Conservation (phyloP, 495 filamentous ascomycete species). For the Aspergillus cristatus region DNA sequence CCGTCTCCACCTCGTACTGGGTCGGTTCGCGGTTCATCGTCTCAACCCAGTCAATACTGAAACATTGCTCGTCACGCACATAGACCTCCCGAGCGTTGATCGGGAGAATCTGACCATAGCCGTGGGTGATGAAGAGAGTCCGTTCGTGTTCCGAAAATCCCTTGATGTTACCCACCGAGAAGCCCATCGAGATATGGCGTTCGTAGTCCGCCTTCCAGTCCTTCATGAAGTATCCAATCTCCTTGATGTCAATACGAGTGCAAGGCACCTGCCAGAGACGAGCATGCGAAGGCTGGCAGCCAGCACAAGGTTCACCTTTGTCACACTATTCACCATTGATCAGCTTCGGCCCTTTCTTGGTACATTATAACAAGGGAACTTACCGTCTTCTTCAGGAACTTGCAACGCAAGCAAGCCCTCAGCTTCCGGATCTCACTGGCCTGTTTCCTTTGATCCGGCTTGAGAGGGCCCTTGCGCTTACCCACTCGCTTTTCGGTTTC, state of each 20-base stretch:
- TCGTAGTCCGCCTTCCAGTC: slow-evolving; percentile 95
- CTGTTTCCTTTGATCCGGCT: slow-evolving; percentile 90
- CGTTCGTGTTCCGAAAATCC: slow-evolving; percentile 76
- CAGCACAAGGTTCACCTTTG: slow-evolving; percentile 86
- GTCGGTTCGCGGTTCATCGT: slow-evolving; percentile 59
- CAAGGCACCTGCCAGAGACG: slow-evolving; percentile 92
- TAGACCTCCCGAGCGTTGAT: slow-evolving; percentile 85
- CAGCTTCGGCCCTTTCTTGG: slow-evolving; percentile 2
- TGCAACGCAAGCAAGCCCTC: slow-evolving; percentile 87
- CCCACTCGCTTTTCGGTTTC: slow-evolving; percentile 84
- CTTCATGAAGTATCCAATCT: slow-evolving; percentile 95
- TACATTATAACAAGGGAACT: slow-evolving; percentile 6
- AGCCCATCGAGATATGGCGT: slow-evolving; percentile 73
- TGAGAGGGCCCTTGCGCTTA: slow-evolving; percentile 72
- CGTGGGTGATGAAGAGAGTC: slow-evolving; percentile 75
- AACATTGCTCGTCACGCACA: slow-evolving; percentile 85
- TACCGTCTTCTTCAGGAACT: slow-evolving; percentile 90
- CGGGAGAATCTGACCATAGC: slow-evolving; percentile 79
- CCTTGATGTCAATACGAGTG: slow-evolving; percentile 93
- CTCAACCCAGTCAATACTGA: slow-evolving; percentile 86
- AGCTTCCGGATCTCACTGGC: slow-evolving; percentile 89
- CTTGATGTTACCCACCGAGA: slow-evolving; percentile 89
- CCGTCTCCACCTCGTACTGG: slow-evolving; percentile 74
- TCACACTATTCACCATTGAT: slow-evolving; percentile 52
- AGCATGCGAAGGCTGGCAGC: slow-evolving; percentile 87